A percentile compares a stretch with the other conserved stretches of the same genome.
These are phyloP conservation scores for Colletotrichum sp. DNA, from an alignment of 2,329 filamentous ascomycete species.

Conservation along the genomic window DNA sequence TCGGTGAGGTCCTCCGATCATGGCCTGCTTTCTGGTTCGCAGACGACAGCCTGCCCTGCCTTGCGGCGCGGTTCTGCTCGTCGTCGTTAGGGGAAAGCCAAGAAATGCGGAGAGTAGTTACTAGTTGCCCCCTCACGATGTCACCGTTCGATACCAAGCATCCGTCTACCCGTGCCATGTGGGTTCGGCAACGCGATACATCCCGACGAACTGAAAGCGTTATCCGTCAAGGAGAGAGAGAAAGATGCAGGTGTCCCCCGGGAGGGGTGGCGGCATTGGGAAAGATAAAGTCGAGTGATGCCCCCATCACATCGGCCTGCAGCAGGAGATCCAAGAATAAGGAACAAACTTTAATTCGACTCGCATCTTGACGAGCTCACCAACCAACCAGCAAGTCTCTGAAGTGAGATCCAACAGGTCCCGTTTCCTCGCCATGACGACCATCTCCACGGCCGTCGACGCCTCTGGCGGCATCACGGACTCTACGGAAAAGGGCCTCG, in stretches of 20 bases:
- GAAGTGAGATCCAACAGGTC: background rate
- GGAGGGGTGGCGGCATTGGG: background rate
- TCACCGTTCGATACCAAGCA: background rate
- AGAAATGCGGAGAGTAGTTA: background rate
- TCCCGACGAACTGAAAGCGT: background rate
- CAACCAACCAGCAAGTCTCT: background rate
- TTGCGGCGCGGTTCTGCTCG: background rate
- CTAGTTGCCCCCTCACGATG: background rate
- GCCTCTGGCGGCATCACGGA: background rate
- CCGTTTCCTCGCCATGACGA: background rate
- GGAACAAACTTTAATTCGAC: background rate
- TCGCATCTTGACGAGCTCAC: background rate
- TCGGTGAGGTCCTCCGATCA: slow-evolving; percentile 23
- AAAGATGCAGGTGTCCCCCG: background rate
- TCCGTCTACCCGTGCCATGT: background rate
- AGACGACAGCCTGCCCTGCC: background rate
- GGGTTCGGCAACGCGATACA: background rate
- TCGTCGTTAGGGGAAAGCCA: background rate
- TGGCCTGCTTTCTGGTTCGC: background rate
- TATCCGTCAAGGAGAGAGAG: background rate
- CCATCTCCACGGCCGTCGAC: background rate
- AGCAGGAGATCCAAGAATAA: background rate
- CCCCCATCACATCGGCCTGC: background rate
- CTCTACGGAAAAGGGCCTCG: background rate
- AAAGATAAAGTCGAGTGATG: slow-evolving; percentile 3